These are phyloP conservation scores for Neoboletus subvelutipes DNA, from an alignment of 768 basidiomycete species.

Conservation along the genomic window DNA sequence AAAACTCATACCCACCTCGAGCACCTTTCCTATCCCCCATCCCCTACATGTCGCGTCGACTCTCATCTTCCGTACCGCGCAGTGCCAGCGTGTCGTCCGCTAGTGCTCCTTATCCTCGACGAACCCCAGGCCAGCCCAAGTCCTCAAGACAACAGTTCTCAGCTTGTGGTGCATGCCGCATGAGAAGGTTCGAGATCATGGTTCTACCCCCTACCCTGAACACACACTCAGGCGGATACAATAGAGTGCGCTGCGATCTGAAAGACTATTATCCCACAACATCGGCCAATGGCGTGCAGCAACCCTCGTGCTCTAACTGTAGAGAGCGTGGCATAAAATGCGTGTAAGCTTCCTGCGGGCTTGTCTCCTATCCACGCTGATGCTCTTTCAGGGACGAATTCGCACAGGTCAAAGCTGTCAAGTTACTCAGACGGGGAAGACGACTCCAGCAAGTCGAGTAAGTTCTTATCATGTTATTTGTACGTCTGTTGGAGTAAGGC, in stretches of 20 bases:
- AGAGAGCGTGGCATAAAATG: constrained; percentile 87
- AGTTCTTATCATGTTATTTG: constrained; percentile 31
- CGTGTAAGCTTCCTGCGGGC: constrained; percentile 62
- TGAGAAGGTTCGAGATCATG: constrained; percentile 59
- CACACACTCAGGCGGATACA: background rate
- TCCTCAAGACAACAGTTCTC: constrained; percentile 83
- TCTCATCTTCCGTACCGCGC: constrained; percentile 38
- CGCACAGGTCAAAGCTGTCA: constrained; percentile 87
- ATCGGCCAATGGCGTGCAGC: constrained; percentile 41
- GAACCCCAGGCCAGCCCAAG: constrained; percentile 62
- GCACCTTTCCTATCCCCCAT: constrained; percentile 13
- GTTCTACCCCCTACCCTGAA: background rate
- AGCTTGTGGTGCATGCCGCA: constrained; percentile 92
- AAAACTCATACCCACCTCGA: background rate
- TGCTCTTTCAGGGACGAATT: constrained; percentile 72
- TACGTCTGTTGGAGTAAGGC: constrained; percentile 5
- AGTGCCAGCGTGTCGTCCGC: constrained; percentile 26
- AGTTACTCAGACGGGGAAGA: constrained; percentile 74
- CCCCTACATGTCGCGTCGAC: constrained; percentile 58
- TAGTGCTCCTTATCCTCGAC: constrained; percentile 41
- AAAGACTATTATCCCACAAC: constrained; percentile 69
- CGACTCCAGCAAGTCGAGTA: constrained; percentile 84
- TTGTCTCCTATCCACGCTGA: constrained; percentile 4
- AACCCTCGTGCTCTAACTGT: constrained; percentile 80
- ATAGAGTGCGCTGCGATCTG: constrained; percentile 89